A percentile compares a stretch with the other conserved stretches of the same genome.
phyloP scores from a whole-genome alignment of 1,284 basidiomycete species.

The Papiliotrema nemorosa region DNA sequence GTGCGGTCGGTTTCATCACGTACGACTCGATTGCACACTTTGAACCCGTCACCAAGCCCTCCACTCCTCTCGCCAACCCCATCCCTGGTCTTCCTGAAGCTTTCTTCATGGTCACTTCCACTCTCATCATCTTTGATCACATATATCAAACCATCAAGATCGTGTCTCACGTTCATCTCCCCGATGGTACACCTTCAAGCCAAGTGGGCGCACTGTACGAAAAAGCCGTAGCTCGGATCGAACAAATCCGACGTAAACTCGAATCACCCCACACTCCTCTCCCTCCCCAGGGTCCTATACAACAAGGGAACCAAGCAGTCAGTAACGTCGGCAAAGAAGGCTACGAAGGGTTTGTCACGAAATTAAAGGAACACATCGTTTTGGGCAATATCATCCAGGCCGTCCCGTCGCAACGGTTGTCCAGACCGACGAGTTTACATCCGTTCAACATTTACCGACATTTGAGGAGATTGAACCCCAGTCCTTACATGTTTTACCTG shows the following conservation, averaged over 20 bases:
- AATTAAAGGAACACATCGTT: slow-evolving; percentile 88
- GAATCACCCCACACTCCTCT: slow-evolving; percentile 60
- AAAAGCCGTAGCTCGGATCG: slow-evolving; percentile 73
- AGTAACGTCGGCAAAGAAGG: slow-evolving; percentile 93
- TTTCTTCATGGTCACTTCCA: slow-evolving; percentile 94
- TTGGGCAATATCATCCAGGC: slow-evolving; percentile 99
- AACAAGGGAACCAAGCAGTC: slow-evolving; percentile 61
- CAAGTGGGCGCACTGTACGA: slow-evolving; percentile 76
- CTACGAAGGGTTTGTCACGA: slow-evolving; percentile 88
- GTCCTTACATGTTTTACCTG: slow-evolving; percentile 98
- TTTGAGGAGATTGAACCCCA: slow-evolving; percentile 90
- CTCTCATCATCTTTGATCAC: slow-evolving; percentile 94
- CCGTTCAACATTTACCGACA: slow-evolving; percentile 97
- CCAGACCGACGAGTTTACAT: slow-evolving; percentile 80
- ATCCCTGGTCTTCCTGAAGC: slow-evolving; percentile 85
- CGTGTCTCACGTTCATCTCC: slow-evolving; percentile 90
- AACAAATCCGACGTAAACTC: slow-evolving; percentile 66
- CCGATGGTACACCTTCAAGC: slow-evolving; percentile 50
- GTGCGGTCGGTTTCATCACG: slow-evolving; percentile 94
- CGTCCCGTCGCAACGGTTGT: slow-evolving; percentile 88
- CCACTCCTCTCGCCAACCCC: slow-evolving; percentile 64
- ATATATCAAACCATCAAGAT: slow-evolving; percentile 92
- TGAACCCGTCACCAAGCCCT: slow-evolving; percentile 76
- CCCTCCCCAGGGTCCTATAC: slow-evolving; percentile 52
- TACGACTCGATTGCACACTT: slow-evolving; percentile 97